A percentile compares a stretch with the other conserved stretches of the same genome.
phyloP scores from a whole-genome alignment of 2,329 filamentous ascomycete species.

The Paracoccidioides lutzii region DNA sequence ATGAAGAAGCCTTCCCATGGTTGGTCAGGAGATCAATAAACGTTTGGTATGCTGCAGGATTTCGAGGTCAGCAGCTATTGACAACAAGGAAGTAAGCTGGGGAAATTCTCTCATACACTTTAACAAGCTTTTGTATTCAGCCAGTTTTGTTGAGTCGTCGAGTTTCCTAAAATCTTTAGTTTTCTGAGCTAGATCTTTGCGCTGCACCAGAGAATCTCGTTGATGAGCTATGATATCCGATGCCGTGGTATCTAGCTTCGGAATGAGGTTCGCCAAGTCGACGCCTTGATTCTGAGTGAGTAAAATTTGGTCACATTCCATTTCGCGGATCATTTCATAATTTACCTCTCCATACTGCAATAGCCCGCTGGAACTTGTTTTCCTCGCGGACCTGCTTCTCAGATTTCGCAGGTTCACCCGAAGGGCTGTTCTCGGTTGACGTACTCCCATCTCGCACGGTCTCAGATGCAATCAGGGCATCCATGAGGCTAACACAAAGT shows the following conservation, averaged over 20 bases:
- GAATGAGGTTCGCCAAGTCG: slow-evolving; percentile 70
- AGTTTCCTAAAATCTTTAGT: slow-evolving; percentile 96
- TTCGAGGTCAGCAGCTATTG: slow-evolving; percentile 2
- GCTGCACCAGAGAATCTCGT: slow-evolving; percentile 84
- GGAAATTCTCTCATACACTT: slow-evolving; percentile 48
- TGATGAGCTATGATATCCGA: slow-evolving; percentile 90
- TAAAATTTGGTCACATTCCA: background rate
- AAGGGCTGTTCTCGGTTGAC: slow-evolving; percentile 14
- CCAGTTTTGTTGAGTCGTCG: slow-evolving; percentile 74
- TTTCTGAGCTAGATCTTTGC: slow-evolving; percentile 96
- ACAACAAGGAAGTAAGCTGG: background rate
- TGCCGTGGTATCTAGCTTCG: slow-evolving; percentile 81
- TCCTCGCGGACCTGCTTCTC: slow-evolving; percentile 41
- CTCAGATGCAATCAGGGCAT: slow-evolving; percentile 32
- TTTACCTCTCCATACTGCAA: slow-evolving; percentile 88
- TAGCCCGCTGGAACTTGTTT: slow-evolving; percentile 94
- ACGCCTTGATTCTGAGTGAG: slow-evolving; percentile 47
- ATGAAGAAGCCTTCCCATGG: slow-evolving; percentile 87
- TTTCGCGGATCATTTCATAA: background rate
- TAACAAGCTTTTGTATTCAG: slow-evolving; percentile 76
- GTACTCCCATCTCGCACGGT: slow-evolving; percentile 22
- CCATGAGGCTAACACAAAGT: slow-evolving; percentile 21
- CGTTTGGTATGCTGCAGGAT: slow-evolving; percentile 66
- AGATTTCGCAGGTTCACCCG: slow-evolving; percentile 15
- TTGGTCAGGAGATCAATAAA: slow-evolving; percentile 96